phyloP scores from a whole-genome alignment of 1,139 yeast species.

The Casaregolazyma lundiana region DNA sequence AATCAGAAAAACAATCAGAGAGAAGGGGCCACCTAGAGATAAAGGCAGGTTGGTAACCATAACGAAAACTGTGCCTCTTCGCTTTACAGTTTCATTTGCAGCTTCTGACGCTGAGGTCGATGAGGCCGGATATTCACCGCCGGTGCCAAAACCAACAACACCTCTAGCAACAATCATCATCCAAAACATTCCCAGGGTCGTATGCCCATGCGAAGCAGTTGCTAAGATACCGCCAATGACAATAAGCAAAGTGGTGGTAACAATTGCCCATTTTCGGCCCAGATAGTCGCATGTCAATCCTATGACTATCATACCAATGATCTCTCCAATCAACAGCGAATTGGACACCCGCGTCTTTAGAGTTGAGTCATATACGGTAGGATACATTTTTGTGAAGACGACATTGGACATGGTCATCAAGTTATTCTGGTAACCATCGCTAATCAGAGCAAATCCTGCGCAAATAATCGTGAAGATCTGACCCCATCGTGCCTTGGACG shows the following conservation, averaged over 20 bases:
- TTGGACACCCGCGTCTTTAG: conserved; percentile 56
- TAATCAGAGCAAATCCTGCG: conserved; percentile 56
- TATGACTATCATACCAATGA: conserved; percentile 52
- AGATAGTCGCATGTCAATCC: conserved; percentile 55
- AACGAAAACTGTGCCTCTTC: conserved; percentile 60
- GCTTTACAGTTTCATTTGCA: conserved; percentile 60
- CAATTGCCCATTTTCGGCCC: conserved; percentile 56
- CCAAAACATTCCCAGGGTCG: conserved; percentile 62
- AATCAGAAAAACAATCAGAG: conserved; percentile 60
- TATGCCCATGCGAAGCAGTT: conserved; percentile 53
- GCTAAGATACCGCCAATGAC: conserved; percentile 54
- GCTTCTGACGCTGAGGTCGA: conserved; percentile 69
- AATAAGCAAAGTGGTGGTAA: conserved; percentile 49
- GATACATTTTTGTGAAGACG: conserved; percentile 45
- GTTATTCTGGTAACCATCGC: conserved; percentile 62
- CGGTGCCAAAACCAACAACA: conserved; percentile 65
- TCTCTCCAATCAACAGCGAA: conserved; percentile 54
- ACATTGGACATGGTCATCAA: conserved; percentile 56
- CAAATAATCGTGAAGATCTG: conserved; percentile 44
- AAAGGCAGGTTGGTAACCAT: conserved; percentile 69
- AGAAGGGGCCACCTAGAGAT: conserved; percentile 73
- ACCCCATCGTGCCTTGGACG: conserved; percentile 12
- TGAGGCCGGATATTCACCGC: conserved; percentile 73
- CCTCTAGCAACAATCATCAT: conserved; percentile 67
- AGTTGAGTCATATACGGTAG: conserved; percentile 39